phyloP scores from a whole-genome alignment of 2,329 filamentous ascomycete species.

The Madurella mycetomatis region DNA sequence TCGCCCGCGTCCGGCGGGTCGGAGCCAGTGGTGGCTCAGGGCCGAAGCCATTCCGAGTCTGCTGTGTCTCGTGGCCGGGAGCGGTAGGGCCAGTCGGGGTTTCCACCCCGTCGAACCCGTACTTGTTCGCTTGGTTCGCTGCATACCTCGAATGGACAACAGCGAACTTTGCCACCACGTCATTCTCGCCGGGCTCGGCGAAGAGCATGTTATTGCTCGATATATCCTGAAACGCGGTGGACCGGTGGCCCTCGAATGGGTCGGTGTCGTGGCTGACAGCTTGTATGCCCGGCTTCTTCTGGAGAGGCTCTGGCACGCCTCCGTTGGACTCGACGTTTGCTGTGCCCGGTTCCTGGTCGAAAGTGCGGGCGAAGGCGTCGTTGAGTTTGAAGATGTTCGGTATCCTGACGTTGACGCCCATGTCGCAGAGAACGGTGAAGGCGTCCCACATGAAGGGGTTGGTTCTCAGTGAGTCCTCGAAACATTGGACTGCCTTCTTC shows the following conservation, averaged over 20 bases:
- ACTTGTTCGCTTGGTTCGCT: conserved; percentile 34
- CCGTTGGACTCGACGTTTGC: conserved; percentile 37
- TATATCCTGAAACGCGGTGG: conserved; percentile 38
- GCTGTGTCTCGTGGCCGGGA: conserved; percentile 32
- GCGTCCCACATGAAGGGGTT: conserved; percentile 99
- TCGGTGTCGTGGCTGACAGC: conserved; percentile 39
- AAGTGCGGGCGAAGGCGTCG: conserved; percentile 45
- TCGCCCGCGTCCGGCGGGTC: conserved; percentile 49
- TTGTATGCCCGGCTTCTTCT: conserved; percentile 40
- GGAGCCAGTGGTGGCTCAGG: conserved; percentile 51
- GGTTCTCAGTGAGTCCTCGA: conserved; percentile 79
- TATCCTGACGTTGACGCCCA: conserved; percentile 74
- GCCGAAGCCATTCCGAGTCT: conserved; percentile 30
- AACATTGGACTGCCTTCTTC: conserved; percentile 78
- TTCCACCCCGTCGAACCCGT: conserved; percentile 55
- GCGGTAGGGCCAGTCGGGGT: conserved; percentile 54
- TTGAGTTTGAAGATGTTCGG: conserved; percentile 82
- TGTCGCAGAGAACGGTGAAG: conserved; percentile 82
- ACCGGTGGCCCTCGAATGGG: conserved; percentile 48
- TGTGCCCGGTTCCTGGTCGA: conserved; percentile 38
- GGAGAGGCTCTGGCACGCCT: conserved; percentile 36
- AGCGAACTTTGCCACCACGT: conserved; percentile 54
- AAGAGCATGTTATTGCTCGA: conserved; percentile 38
- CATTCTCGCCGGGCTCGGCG: conserved; percentile 45
- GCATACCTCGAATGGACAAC: conserved; percentile 47